Percentiles rank a stretch among this genome's conserved stretches.
phyloP scores from a whole-genome alignment of 768 basidiomycete genomes.

The Tulasnella sp. region DNA sequence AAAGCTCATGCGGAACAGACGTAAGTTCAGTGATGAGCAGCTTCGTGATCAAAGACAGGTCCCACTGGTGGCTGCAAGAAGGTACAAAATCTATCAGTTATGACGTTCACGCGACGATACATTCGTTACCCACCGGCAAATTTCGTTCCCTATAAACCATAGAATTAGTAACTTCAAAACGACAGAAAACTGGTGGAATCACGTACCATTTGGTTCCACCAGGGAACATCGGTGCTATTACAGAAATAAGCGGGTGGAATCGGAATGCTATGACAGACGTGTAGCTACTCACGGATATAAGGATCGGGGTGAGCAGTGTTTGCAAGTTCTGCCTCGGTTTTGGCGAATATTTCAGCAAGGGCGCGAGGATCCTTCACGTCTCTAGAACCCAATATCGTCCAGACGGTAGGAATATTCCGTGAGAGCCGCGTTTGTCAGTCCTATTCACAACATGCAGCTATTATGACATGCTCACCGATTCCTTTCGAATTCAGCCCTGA shows the following conservation, averaged over 20 bases:
- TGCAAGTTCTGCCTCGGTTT: conserved; percentile 65
- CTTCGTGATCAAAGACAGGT: conserved; percentile 12
- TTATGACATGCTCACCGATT: conserved; percentile 51
- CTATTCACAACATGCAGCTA: neutral
- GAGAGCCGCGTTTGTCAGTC: conserved; percentile 18
- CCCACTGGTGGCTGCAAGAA: conserved; percentile 9
- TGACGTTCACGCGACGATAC: neutral
- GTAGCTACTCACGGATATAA: conserved; percentile 61
- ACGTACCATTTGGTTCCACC: conserved; percentile 96
- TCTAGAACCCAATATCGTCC: conserved; percentile 30
- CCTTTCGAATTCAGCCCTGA: conserved; percentile 84
- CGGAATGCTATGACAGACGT: neutral
- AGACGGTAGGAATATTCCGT: conserved; percentile 4
- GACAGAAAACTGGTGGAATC: conserved; percentile 24
- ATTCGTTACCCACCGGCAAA: conserved; percentile 38
- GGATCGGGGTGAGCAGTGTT: conserved; percentile 75
- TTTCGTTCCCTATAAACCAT: conserved; percentile 58
- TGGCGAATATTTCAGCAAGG: conserved; percentile 59
- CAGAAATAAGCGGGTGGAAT: neutral
- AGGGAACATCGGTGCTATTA: conserved; percentile 61
- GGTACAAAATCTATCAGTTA: neutral
- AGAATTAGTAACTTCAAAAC: conserved; percentile 13
- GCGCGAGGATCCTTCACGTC: conserved; percentile 76
- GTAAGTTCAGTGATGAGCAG: no score
- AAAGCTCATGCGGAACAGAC: no score